Base-by-base conservation (phyloP, 2,329 filamentous ascomycete species). In the Pseudogymnoascus sp. region DNA sequence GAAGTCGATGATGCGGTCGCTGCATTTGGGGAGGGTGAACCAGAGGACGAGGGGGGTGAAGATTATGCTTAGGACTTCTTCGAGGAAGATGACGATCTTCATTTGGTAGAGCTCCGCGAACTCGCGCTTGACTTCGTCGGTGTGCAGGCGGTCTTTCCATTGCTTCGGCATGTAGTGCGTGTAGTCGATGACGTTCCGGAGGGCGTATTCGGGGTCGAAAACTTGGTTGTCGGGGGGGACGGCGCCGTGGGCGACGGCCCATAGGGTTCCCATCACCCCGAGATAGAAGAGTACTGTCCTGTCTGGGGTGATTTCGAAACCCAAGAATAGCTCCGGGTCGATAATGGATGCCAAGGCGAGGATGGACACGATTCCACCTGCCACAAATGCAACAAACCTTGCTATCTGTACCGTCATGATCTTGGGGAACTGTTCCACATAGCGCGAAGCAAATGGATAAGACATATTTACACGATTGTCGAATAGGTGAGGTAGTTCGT, bases 391-490 rank as follows among this genome's bases (percentile, higher is more conserved):
- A 31, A 97, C 82, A 59, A 96, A 96, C 42, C 89, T 85, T 10
- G 90, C 90, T 37, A 93, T 74, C 69, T 96, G 92, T 65, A 95
- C 89, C 0, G 88, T 95, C 76, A 97, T 96, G 72, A 93, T 88
- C 74, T 97, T 97, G 0, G 95, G 95, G 65, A 99, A 99, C 68
- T 97, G 93, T 67, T 96, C 91, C 26, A 99, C 83, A 71, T 99
- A 99, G 59, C 91, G 86, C 35, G 89, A 91, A 1, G 95, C 93
- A 73, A 91, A 97, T 0, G 93, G 93, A 71, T 95, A 92, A 0
- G 95, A 96, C 89, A 97, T 96, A 67, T 96, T 93, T 44, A 93
- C 80, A 19, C 95, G 87, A 67, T 93, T 90, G 65, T 92, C 85
- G 70, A 97, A 99, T 1, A 97, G 82, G 75, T 99, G 95, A 63